Evolutionary conservation across 208 protist species (phyloP).

Genomic region (Herpetomonas samuelpessoai): DNA sequence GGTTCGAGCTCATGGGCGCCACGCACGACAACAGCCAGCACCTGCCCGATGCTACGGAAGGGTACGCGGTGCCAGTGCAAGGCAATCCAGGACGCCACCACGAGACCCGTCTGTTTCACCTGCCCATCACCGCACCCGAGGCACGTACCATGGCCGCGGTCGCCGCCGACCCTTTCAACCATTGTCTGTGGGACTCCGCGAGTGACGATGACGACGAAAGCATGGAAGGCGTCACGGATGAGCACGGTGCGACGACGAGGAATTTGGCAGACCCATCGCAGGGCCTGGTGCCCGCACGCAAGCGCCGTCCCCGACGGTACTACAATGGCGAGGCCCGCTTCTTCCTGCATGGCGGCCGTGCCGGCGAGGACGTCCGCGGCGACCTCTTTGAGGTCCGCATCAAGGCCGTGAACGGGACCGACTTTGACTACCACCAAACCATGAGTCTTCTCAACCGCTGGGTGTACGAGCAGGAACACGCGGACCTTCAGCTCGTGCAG

Average conservation of each 20-base stretch:
- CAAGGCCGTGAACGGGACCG: constrained; percentile 5
- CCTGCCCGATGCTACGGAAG: not conserved
- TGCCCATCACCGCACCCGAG: constrained; percentile 26
- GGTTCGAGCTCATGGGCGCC: not conserved
- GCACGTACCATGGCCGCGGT: constrained; percentile 65
- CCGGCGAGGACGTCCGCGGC: constrained; percentile 37
- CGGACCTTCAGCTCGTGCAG: not conserved
- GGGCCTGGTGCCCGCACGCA: not conserved
- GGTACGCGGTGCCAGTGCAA: constrained; percentile 6
- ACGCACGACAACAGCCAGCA: no score
- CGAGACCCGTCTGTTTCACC: constrained; percentile 14
- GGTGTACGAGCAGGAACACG: not conserved
- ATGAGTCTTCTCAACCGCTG: constrained; percentile 1
- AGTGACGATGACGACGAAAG: not conserved
- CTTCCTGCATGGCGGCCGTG: constrained; percentile 57
- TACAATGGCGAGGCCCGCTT: constrained; percentile 25
- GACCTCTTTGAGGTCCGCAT: constrained; percentile 55
- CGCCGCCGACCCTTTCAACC: constrained; percentile 34
- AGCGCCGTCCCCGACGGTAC: not conserved
- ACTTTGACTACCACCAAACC: constrained; percentile 19
- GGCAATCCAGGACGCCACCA: not conserved
- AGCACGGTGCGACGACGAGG: no score
- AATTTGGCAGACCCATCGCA: no score
- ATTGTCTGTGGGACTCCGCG: not conserved
- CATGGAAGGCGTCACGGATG: not conserved